phyloP scores from a whole-genome alignment of 2,329 filamentous ascomycete species.

The Tolypocladium ophioglossoides region DNA sequence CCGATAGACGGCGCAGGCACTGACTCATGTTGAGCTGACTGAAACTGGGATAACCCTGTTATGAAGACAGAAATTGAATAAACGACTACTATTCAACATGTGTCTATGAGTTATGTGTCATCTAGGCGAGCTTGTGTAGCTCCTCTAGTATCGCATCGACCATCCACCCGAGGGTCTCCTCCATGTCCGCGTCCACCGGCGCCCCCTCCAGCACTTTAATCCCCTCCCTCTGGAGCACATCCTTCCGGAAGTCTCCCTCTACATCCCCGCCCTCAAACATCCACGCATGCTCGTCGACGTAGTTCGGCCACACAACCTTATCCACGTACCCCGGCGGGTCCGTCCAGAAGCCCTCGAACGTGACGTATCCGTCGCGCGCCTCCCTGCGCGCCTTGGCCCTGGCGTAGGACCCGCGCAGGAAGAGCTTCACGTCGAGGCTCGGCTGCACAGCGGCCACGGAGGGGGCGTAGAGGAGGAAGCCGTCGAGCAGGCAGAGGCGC shows the following conservation, averaged over 20 bases:
- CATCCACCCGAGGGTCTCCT: constrained; percentile 55
- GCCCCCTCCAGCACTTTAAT: constrained; percentile 38
- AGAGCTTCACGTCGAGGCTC: constrained; percentile 64
- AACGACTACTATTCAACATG: not conserved
- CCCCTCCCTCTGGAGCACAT: constrained; percentile 30
- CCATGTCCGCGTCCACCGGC: constrained; percentile 46
- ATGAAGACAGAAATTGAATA: not conserved
- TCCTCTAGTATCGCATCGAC: constrained; percentile 48
- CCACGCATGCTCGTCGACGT: constrained; percentile 70
- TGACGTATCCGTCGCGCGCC: constrained; percentile 66
- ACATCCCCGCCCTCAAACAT: constrained; percentile 65
- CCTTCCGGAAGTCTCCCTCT: constrained; percentile 40
- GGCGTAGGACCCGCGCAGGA: constrained; percentile 59
- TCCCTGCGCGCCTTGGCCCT: constrained; percentile 56
- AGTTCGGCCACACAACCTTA: constrained; percentile 91
- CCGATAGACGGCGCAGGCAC: not conserved
- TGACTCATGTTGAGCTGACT: not conserved
- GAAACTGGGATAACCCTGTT: too few relatives aligned
- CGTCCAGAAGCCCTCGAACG: constrained; percentile 83
- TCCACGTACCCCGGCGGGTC: constrained; percentile 94
- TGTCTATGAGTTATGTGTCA: not conserved
- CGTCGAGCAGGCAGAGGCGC: constrained; percentile 68
- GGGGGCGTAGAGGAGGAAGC: constrained; percentile 71
- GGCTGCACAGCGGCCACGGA: constrained; percentile 43
- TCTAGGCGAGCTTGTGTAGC: constrained; percentile 21